These are phyloP conservation scores for Jaltomata sinuosa DNA, from an alignment of 257 asterid species.

Conservation along the genomic window DNA sequence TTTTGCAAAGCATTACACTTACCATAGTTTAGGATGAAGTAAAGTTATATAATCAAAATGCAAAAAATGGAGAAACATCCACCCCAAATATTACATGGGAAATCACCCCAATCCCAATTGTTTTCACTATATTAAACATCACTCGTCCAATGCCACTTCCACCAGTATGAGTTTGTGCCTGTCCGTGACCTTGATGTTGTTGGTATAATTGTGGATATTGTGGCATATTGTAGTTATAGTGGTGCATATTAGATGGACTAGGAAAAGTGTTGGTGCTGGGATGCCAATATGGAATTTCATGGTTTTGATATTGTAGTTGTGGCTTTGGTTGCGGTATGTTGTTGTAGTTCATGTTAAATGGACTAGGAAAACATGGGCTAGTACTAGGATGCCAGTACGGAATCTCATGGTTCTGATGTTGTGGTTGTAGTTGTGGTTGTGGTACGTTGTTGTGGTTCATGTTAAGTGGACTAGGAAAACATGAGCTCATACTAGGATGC, in stretches of 20 bases:
- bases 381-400: too few relatives aligned
- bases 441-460: too few relatives aligned
- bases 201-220: neutral
- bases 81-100: neutral
- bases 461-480: too few relatives aligned
- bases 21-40: neutral
- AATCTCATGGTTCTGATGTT: too few relatives aligned
- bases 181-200: neutral
- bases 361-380: too few relatives aligned
- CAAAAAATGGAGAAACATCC: neutral
- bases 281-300: too few relatives aligned
- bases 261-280: too few relatives aligned
- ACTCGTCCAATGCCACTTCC: neutral
- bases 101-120: neutral
- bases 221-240: neutral
- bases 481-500: too few relatives aligned
- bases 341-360: too few relatives aligned
- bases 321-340: too few relatives aligned
- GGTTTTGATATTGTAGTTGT: too few relatives aligned
- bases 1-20: neutral
- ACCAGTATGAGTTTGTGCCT: neutral
- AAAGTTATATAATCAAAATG: neutral
- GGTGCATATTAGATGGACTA: neutral
- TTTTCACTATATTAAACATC: slow-evolving; percentile 1
- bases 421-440: too few relatives aligned